phyloP scores from a whole-genome alignment of 2,329 filamentous ascomycete genomes.

The Colletotrichum incanum region DNA sequence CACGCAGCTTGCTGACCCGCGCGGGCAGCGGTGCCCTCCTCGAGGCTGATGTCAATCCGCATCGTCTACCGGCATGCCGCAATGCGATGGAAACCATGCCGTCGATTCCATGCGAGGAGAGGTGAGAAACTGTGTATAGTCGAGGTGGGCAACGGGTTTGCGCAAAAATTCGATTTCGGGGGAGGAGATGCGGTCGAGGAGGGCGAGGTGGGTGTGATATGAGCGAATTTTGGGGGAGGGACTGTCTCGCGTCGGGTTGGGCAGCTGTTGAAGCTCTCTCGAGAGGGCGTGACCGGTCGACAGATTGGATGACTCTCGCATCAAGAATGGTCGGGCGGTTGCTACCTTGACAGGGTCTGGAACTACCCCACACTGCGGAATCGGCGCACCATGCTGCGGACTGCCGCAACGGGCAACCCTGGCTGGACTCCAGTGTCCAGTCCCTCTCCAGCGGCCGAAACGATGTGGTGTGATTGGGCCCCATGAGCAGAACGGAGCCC shows the following conservation, averaged over 20 bases:
- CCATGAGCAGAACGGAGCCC: conserved; percentile 7
- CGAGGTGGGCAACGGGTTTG: neutral
- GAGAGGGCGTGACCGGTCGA: conserved; percentile 25
- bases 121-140: neutral
- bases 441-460: conserved; percentile 13
- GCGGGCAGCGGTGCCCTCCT: conserved; percentile 18
- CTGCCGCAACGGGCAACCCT: conserved; percentile 41
- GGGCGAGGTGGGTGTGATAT: conserved; percentile 14
- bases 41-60: conserved; percentile 50
- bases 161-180: neutral
- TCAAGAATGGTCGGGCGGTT: conserved; percentile 31
- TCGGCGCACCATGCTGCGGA: conserved; percentile 42
- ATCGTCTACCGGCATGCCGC: conserved; percentile 61
- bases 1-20: conserved; percentile 19
- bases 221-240: conserved; percentile 29
- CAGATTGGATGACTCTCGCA: conserved; percentile 43
- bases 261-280: conserved; percentile 42
- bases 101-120: conserved; percentile 54
- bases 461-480: conserved; percentile 15
- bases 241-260: conserved; percentile 17
- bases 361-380: conserved; percentile 44
- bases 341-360: conserved; percentile 42
- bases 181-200: neutral
- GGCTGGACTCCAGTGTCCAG: conserved; percentile 9
- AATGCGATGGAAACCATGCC: conserved; percentile 64